Conservation (phyloP, 2,329 filamentous ascomycete species). For the Domatiomyces globalis region DNA sequence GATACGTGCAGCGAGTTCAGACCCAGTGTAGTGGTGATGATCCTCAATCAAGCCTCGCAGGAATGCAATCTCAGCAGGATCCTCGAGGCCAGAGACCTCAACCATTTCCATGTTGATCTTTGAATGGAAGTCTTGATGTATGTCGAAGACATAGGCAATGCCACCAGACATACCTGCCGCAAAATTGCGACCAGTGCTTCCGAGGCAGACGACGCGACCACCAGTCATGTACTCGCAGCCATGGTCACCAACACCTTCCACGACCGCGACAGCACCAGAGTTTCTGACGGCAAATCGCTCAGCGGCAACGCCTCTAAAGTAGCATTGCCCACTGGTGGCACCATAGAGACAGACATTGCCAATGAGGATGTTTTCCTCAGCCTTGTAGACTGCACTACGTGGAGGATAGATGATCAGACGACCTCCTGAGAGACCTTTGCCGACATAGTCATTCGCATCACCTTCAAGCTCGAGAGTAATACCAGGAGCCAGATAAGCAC, state of each 20-base stretch:
- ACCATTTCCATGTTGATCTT: slow-evolving; percentile 99
- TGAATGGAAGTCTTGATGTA: slow-evolving; percentile 72
- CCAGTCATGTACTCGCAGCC: slow-evolving; percentile 99
- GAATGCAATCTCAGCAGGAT: slow-evolving; percentile 77
- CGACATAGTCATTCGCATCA: slow-evolving; percentile 92
- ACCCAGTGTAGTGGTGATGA: slow-evolving; percentile 94
- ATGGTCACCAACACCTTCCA: slow-evolving; percentile 92
- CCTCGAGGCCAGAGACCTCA: slow-evolving; percentile 68
- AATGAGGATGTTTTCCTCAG: slow-evolving; percentile 86
- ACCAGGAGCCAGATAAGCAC: slow-evolving; percentile 83
- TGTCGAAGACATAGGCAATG: slow-evolving; percentile 88
- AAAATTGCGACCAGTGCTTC: slow-evolving; percentile 87
- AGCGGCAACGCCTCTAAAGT: slow-evolving; percentile 92
- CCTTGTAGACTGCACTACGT: slow-evolving; percentile 79
- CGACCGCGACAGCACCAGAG: slow-evolving; percentile 88
- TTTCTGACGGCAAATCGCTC: slow-evolving; percentile 95
- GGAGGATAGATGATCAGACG: slow-evolving; percentile 88
- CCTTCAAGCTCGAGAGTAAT: slow-evolving; percentile 90
- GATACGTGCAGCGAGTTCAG: slow-evolving; percentile 82
- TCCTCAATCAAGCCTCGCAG: slow-evolving; percentile 87
- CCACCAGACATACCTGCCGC: slow-evolving; percentile 97
- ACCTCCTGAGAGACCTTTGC: slow-evolving; percentile 87
- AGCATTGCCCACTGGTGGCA: slow-evolving; percentile 78
- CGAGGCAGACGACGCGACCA: slow-evolving; percentile 74
- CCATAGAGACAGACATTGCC: slow-evolving; percentile 94